Base-by-base conservation (phyloP, 306 rosid species). In the Ceratonia siliqua region DNA sequence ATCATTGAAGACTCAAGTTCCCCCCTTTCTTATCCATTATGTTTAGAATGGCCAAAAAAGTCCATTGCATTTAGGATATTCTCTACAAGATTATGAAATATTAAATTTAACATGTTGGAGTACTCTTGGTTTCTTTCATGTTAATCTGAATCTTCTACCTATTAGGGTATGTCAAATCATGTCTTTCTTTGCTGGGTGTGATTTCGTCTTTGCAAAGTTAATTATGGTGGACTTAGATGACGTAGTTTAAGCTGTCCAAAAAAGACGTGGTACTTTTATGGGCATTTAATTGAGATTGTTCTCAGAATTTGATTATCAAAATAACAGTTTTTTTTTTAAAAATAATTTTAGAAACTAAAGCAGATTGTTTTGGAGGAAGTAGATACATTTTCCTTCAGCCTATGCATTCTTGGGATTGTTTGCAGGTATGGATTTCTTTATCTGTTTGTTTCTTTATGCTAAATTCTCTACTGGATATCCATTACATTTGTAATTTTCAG, bases 371-470 rank as follows among this genome's bases (percentile, higher is more conserved):
- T 70, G 87, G 82, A 79, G 74, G 81, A 81, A 79, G 86, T 79
- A 62, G 97, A 94, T 74, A 87, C 88, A 54, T 90, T 83, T 83
- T 84, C 93, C 75, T 91, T 83, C 90, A 85, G 75, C 96, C 98
- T 69, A 91, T 90, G 95, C 96, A 91, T 80, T 75, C 90, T 67
- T 85, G 88, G 54, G 98, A 90, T 82, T 94, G 98, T 81, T 70
- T 89, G 54, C 98, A 88, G 97, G 98, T 94, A 78, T 20, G 46
- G 24, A 41, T 6, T 62, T 25, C 58, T 38, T 70, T 50, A 12
- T 42, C 20, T 70, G 20, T 20, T 56, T 56, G 33, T 27, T 52
- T 76, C 20, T 39, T 65, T 8, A 18, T 8, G 15, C 71, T 20
- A 39, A 27, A 41, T 46, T 71, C 39, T 63, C 67, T 46, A 28